Conservation (phyloP, 1,139 yeast genomes). For the Meyerozyma carpophila region DNA sequence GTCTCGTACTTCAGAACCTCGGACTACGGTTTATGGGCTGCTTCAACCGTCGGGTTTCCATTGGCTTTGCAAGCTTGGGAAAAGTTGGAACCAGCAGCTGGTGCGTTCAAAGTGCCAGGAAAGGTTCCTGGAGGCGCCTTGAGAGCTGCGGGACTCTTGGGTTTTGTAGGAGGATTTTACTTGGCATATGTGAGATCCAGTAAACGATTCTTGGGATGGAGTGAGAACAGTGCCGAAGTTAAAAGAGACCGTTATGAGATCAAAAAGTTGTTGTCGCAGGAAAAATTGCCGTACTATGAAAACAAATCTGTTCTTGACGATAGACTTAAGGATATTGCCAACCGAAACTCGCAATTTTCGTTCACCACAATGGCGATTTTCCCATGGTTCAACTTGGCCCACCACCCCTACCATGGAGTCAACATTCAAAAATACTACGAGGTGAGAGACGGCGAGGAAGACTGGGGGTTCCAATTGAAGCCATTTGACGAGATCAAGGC, state of each 20-base stretch:
- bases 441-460: slow-evolving; percentile 51
- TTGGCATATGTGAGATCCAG: slow-evolving; percentile 62
- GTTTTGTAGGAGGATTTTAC: slow-evolving; percentile 67
- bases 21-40: slow-evolving; percentile 64
- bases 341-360: slow-evolving; percentile 76
- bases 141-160: slow-evolving; percentile 56
- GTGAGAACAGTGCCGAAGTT: slow-evolving; percentile 72
- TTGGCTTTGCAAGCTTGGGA: slow-evolving; percentile 57
- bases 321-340: slow-evolving; percentile 71
- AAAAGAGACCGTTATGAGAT: slow-evolving; percentile 69
- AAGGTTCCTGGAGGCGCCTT: slow-evolving; percentile 55
- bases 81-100: slow-evolving; percentile 56
- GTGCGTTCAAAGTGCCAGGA: slow-evolving; percentile 49
- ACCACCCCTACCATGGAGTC: slow-evolving; percentile 83
- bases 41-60: slow-evolving; percentile 63
- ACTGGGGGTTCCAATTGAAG: slow-evolving; percentile 43
- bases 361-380: slow-evolving; percentile 55
- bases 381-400: slow-evolving; percentile 81
- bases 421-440: slow-evolving; percentile 67
- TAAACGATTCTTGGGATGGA: slow-evolving; percentile 73
- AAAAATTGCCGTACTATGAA: slow-evolving; percentile 59
- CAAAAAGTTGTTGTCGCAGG: slow-evolving; percentile 61
- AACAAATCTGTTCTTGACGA: slow-evolving; percentile 59
- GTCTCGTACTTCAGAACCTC: slow-evolving; percentile 66
- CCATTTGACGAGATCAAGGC: slow-evolving; percentile 44